Evolutionary conservation across 176 grass and related monocot species (phyloP).

Genomic region (Elymus sibiricus): DNA sequence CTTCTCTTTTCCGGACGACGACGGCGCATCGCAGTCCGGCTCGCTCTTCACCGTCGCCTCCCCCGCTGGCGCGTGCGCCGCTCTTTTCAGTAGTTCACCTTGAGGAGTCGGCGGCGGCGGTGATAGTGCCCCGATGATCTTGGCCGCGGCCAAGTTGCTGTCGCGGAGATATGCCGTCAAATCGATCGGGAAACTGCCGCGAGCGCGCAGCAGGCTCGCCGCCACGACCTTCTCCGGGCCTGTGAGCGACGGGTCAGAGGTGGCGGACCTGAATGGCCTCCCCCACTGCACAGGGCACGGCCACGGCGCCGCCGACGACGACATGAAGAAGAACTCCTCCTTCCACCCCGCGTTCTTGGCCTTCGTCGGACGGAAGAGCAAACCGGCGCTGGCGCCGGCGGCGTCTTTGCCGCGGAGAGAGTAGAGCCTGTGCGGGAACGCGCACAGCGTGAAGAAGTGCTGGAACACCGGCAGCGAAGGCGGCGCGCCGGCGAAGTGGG

Average conservation of each 20-base stretch:
- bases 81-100: background rate
- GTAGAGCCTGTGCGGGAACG: background rate
- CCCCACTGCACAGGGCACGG: background rate
- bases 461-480: background rate
- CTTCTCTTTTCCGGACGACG: constrained; percentile 2
- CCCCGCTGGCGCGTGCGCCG: background rate
- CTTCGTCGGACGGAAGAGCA: background rate
- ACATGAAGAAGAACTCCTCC: background rate
- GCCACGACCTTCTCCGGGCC: background rate
- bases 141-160: background rate
- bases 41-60: constrained; percentile 4
- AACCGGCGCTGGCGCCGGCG: background rate
- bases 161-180: background rate
- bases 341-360: background rate
- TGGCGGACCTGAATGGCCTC: background rate
- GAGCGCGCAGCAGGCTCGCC: background rate
- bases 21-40: background rate
- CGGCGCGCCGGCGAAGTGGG: background rate
- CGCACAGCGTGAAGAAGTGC: background rate
- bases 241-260: background rate
- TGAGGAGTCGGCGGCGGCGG: background rate
- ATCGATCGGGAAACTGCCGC: background rate
- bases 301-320: background rate
- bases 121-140: background rate
- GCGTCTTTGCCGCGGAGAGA: background rate